A percentile compares a stretch with the other conserved stretches of the same genome.
phyloP scores from a whole-genome alignment of 176 grass and related monocot species.

The Cenchrus americanus region DNA sequence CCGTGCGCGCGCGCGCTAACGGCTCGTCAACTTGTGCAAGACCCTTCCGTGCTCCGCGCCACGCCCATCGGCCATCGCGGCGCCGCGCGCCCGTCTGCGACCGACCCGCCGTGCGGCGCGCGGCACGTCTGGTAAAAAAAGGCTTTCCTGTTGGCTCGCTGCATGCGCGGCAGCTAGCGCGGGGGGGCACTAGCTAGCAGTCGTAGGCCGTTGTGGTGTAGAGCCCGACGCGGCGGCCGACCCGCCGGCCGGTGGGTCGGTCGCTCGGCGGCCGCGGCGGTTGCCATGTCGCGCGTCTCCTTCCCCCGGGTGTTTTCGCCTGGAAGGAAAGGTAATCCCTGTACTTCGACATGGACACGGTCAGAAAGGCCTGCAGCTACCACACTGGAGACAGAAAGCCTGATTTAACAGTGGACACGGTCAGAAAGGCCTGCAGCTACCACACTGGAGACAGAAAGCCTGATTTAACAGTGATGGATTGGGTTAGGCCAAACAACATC shows the following conservation, averaged over 20 bases:
- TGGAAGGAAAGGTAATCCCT: background rate
- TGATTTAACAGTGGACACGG: background rate
- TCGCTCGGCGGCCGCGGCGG: background rate
- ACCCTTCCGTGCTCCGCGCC: background rate
- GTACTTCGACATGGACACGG: background rate
- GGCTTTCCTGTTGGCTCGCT: slow-evolving; percentile 26
- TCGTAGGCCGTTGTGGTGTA: too few relatives aligned
- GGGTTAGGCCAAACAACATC: background rate
- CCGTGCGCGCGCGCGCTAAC: background rate
- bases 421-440: background rate
- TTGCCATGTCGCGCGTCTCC: background rate
- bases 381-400: background rate
- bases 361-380: background rate
- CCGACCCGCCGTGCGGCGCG: background rate
- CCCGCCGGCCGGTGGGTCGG: background rate
- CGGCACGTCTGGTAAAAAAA: background rate
- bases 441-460: background rate
- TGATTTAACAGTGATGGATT: background rate
- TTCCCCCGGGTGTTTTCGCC: background rate
- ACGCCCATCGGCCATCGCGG: too few relatives aligned
- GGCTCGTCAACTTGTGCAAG: background rate
- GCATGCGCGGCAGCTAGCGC: slow-evolving; percentile 6
- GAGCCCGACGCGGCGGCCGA: too few relatives aligned
- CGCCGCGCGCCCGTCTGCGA: background rate
- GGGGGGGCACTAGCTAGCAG: background rate